A percentile compares a stretch with the other conserved stretches of the same genome.
These are phyloP conservation scores for Fusarium nisikadoi DNA, from an alignment of 2,329 filamentous ascomycete genomes.

Conservation along the genomic window DNA sequence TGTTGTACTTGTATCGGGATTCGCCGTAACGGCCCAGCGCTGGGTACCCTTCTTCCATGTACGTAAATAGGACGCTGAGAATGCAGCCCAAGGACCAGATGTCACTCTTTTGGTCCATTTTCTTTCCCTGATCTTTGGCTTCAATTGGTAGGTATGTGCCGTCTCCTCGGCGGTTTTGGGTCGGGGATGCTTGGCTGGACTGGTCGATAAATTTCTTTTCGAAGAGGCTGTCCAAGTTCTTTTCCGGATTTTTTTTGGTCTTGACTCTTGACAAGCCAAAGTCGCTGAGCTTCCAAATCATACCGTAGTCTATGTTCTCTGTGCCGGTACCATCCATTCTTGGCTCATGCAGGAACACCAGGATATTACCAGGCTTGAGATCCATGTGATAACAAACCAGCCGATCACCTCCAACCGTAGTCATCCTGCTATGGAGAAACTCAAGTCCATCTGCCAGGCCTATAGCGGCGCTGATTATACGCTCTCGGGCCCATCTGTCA, in stretches of 20 bases:
- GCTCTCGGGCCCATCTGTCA: not conserved
- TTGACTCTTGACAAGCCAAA: not conserved
- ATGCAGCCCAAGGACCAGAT: not conserved
- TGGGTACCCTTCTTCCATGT: not conserved
- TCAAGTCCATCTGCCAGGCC: not conserved
- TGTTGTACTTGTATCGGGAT: not conserved
- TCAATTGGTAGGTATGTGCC: not conserved
- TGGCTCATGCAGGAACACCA: not conserved
- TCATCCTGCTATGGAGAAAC: not conserved
- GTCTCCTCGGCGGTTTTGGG: not conserved
- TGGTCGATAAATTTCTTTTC: not conserved
- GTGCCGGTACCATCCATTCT: rapidly evolving
- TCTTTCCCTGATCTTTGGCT: rapidly evolving
- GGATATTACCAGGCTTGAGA: not conserved
- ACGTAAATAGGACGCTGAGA: not conserved
- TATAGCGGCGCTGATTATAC: not conserved
- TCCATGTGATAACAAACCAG: not conserved
- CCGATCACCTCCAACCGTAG: not conserved
- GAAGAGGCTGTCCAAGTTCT: not conserved
- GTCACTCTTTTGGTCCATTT: not conserved
- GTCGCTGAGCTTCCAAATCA: not conserved
- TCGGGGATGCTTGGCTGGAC: not conserved
- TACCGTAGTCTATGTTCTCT: not conserved
- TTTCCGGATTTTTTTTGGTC: not conserved
- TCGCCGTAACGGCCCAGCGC: rapidly evolving